Evolutionary conservation across 1,284 basidiomycete species (phyloP).

Genomic region (Inonotus obliquus): DNA sequence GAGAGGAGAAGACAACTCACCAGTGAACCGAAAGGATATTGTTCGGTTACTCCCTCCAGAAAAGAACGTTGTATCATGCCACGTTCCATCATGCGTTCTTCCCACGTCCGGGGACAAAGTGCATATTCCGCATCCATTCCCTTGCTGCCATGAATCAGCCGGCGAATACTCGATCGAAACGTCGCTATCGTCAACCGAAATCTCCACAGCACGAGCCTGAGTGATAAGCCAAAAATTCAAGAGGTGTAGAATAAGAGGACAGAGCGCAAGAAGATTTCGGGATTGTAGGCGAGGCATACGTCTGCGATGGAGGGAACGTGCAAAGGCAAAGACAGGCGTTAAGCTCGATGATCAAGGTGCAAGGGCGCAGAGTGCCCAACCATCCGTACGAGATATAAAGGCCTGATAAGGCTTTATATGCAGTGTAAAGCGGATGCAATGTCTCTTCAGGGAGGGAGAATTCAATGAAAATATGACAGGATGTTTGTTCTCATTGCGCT

Average conservation of each 20-base stretch:
- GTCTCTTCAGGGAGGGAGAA: too few species aligned
- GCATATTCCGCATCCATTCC: background rate
- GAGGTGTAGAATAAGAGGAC: background rate
- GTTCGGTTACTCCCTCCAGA: background rate
- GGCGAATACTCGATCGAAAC: conserved; percentile 17
- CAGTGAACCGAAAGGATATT: conserved; percentile 7
- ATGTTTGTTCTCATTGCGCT: too few species aligned
- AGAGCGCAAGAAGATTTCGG: too few species aligned
- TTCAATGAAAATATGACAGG: too few species aligned
- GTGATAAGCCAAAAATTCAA: background rate
- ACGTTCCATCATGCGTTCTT: background rate
- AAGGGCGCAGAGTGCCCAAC: too few species aligned
- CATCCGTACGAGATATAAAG: too few species aligned
- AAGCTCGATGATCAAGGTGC: too few species aligned
- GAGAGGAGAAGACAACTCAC: background rate
- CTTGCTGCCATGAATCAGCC: background rate
- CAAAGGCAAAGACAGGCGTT: too few species aligned
- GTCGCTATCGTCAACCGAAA: conserved; percentile 33
- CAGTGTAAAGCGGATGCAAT: too few species aligned
- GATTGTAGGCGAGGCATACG: too few species aligned
- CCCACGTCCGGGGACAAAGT: background rate
- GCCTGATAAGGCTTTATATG: too few species aligned
- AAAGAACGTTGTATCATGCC: conserved; percentile 14
- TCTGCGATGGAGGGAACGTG: too few species aligned
- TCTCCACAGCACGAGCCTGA: conserved; percentile 37